These are phyloP conservation scores for Trichomonas vaginalis DNA, from an alignment of 208 protist genomes.

Conservation along the genomic window DNA sequence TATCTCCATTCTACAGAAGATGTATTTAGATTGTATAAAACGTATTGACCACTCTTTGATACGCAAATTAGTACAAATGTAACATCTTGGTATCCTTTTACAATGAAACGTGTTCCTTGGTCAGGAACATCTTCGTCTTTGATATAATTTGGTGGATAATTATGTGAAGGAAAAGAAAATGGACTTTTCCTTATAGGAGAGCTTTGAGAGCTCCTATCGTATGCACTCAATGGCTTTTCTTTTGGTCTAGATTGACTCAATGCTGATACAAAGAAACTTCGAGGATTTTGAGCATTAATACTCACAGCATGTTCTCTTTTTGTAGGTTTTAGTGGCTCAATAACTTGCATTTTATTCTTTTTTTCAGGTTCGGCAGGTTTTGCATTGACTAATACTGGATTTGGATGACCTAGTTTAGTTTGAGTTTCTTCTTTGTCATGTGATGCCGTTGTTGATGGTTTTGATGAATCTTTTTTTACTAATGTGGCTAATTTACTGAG, in stretches of 20 bases:
- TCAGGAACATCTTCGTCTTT: no score
- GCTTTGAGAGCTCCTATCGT: background rate
- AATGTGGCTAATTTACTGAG: background rate
- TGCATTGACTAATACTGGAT: background rate
- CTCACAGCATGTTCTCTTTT: no score
- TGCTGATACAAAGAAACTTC: background rate
- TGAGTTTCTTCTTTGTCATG: background rate
- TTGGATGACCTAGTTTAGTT: background rate
- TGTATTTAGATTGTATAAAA: background rate
- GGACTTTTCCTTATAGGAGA: background rate
- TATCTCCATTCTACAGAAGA: background rate
- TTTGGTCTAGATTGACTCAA: background rate
- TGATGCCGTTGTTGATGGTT: background rate
- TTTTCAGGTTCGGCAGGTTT: background rate
- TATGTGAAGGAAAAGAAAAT: background rate
- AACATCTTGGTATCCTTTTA: background rate
- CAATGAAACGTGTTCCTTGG: background rate
- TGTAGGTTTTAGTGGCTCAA: background rate
- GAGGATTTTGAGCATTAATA: background rate
- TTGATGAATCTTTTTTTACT: background rate
- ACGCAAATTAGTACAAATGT: background rate
- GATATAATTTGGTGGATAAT: background rate
- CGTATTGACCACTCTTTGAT: background rate
- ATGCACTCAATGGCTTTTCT: background rate
- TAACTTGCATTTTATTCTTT: background rate